Conservation (phyloP, 176 grass and related monocot species). For the Phyllostachys edulis region DNA sequence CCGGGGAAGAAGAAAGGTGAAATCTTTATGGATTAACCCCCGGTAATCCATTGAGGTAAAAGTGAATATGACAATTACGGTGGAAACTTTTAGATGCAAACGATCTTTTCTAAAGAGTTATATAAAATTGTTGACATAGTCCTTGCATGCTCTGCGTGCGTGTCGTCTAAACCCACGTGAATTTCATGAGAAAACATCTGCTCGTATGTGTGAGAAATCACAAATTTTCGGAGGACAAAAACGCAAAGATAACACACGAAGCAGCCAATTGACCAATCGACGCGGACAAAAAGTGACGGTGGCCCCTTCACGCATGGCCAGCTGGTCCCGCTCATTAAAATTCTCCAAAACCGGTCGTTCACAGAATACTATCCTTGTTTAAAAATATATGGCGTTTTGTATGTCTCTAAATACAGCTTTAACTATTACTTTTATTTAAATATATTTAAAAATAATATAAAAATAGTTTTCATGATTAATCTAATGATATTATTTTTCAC, state of each 20-base stretch:
- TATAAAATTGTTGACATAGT: background rate
- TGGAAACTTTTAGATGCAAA: background rate
- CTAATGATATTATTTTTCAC: too few species aligned
- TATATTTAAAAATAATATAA: too few species aligned
- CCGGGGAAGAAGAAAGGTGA: background rate
- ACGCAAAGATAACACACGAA: background rate
- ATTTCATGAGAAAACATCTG: background rate
- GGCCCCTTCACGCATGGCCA: background rate
- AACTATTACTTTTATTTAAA: too few species aligned
- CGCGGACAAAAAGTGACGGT: background rate
- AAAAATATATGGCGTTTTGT: too few species aligned
- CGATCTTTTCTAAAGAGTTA: background rate
- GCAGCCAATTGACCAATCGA: background rate
- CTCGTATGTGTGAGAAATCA: background rate
- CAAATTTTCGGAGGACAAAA: background rate
- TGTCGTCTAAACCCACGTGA: background rate
- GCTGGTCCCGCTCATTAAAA: slow-evolving; percentile 22
- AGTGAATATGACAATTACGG: background rate
- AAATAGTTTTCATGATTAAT: too few species aligned
- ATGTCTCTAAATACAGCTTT: too few species aligned
- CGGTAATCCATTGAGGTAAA: background rate
- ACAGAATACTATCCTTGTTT: background rate
- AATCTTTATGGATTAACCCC: background rate
- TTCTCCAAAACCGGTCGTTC: background rate
- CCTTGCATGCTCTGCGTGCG: background rate